Conservation (phyloP, 768 basidiomycete species). For the Hygrophorus russula region DNA sequence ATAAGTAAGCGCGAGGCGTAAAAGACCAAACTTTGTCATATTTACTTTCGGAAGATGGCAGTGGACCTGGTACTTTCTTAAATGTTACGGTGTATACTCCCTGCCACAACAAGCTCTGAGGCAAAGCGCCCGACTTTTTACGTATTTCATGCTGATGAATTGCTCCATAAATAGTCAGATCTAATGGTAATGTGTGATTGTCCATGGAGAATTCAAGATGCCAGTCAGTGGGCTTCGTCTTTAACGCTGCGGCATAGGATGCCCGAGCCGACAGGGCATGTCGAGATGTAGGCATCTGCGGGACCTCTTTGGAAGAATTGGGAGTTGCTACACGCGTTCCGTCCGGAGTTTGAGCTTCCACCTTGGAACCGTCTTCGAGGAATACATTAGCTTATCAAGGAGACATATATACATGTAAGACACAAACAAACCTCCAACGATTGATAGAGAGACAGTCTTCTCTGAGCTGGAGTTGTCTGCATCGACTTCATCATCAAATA, state of each 20-base stretch:
- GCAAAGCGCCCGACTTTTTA: conserved; percentile 53
- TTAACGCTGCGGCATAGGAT: conserved; percentile 92
- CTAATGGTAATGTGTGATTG: conserved; percentile 71
- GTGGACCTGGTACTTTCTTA: conserved; percentile 83
- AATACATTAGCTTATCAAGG: conserved; percentile 6
- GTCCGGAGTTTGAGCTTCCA: conserved; percentile 94
- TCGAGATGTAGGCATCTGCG: conserved; percentile 19
- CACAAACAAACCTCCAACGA: conserved; percentile 55
- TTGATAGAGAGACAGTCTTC: conserved; percentile 77
- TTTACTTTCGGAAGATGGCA: conserved; percentile 51
- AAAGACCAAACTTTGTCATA: neutral
- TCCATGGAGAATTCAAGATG: conserved; percentile 95
- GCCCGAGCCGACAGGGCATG: conserved; percentile 26
- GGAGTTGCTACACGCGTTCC: conserved; percentile 93
- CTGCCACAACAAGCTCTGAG: conserved; percentile 76
- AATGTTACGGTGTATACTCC: conserved; percentile 87
- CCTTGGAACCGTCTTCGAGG: conserved; percentile 70
- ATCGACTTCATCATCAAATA: conserved; percentile 83
- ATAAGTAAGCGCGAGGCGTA: neutral
- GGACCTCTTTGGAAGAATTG: conserved; percentile 35
- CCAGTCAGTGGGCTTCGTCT: conserved; percentile 90
- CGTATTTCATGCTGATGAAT: conserved; percentile 86
- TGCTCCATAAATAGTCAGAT: conserved; percentile 93
- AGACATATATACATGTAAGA: no score
- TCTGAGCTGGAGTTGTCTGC: conserved; percentile 59